A percentile compares a stretch with the other conserved stretches of the same genome.
These are phyloP conservation scores for Amanita subjunquillea DNA, from an alignment of 768 basidiomycete species.

Conservation along the genomic window DNA sequence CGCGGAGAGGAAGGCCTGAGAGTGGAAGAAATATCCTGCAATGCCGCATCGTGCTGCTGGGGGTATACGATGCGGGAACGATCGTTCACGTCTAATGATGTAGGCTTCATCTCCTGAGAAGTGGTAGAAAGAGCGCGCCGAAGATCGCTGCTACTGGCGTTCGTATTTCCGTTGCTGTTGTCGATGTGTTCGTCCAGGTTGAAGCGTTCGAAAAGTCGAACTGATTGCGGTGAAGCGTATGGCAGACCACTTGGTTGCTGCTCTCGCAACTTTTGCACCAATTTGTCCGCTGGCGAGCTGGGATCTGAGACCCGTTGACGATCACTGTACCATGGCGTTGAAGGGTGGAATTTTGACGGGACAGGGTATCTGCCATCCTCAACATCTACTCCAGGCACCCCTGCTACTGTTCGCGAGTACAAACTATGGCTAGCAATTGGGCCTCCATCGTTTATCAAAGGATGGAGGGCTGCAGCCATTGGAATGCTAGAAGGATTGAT, in stretches of 20 bases:
- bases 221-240: conserved; percentile 33
- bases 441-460: conserved; percentile 27
- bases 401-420: conserved; percentile 39
- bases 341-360: conserved; percentile 16
- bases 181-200: conserved; percentile 31
- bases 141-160: conserved; percentile 10
- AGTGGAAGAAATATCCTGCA: conserved; percentile 13
- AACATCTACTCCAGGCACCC: conserved; percentile 47
- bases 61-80: conserved; percentile 16
- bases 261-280: conserved; percentile 22
- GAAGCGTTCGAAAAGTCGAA: conserved; percentile 39
- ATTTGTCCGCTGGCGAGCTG: conserved; percentile 6
- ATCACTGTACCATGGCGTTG: background rate
- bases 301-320: background rate
- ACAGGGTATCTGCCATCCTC: conserved; percentile 49
- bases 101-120: conserved; percentile 23
- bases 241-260: conserved; percentile 28
- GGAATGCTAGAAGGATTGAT: conserved; percentile 14
- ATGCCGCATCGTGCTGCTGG: conserved; percentile 12
- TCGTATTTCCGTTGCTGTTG: background rate
- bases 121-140: conserved; percentile 23
- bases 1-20: conserved; percentile 30
- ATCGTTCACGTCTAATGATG: conserved; percentile 18
- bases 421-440: conserved; percentile 24
- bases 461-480: conserved; percentile 44